Evolutionary conservation across 139 green algal genomes (phyloP), one percentile per base, ranked within the genome.

Genomic region (Chlorella sorokiniana): DNA sequence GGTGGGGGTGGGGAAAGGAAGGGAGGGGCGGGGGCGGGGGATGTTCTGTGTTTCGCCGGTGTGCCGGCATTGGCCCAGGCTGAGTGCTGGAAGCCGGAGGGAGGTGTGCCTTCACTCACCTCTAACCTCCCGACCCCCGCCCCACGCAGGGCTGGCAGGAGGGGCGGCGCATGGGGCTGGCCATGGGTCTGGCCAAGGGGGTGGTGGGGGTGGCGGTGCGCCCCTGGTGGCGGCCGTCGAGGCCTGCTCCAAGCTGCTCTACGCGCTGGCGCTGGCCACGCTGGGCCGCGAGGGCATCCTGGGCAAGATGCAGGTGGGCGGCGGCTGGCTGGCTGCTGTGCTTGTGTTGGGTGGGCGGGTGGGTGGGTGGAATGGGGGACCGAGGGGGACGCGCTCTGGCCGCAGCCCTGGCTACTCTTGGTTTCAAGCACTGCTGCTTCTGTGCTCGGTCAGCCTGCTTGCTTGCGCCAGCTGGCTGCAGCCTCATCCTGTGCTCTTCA

Each of bases 281-380:
- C 83, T 96, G 78, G 94, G 94, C n/a, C 89, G 89, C 78, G 80
- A 93, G 59, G 94, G 91, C 83, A 97, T 97, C 83, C 87, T 87
- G 41, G 88, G 93, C 69, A 95, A 91, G 82, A 85, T 94, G 8
- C 84, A 92, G 54, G 86, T 89, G 8, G 8, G 62, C 62, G 31
- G 9, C 4, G 8, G 7, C 16, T 11, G 29, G 4, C 4, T 14
- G 10, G 27, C 10, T 10, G 20, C 5, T 14, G 16, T 6, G 61
- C 22, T 14, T 2, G 4, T 14, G 16, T 2, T 29, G 61, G 61
- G 29, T 35, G 16, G 23, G 10, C 84, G 90, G 16, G 83, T 94
- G n/a, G n/a, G n/a, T n/a, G n/a, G n/a, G n/a, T n/a, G n/a, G n/a
- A n/a, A n/a, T n/a, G n/a, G n/a, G n/a, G n/a, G n/a, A n/a, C n/a